Base-by-base conservation (phyloP, 2,329 filamentous ascomycete genomes). In the Penicillium aurantiogriseum region DNA sequence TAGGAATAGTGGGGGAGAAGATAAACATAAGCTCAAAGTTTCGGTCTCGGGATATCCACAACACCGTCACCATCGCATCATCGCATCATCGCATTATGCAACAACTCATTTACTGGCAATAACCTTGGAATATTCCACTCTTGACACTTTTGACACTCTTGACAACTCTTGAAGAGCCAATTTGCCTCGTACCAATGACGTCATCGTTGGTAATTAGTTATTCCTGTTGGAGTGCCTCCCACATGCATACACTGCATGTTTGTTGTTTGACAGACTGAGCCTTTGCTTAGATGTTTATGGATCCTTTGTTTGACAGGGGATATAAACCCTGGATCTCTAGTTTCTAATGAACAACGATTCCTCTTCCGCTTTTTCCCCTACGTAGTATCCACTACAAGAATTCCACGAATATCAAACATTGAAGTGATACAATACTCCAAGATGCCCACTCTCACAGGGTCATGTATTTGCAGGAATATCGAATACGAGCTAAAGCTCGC, bases 381-480 rank as follows among this genome's bases (percentile, higher is more conserved):
- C n/a, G n/a, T n/a, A n/a, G n/a, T n/a, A n/a, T n/a, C n/a, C n/a
- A n/a, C n/a, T n/a, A n/a, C n/a, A n/a, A n/a, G n/a, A n/a, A n/a
- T n/a, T n/a, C 5, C 5, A 23, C 47, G 7, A 40, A 15, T 21
- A 17, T 21, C 47, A 21, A 11, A 19, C 17, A 38, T 10, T 38
- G 17, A 38, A 48, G 5, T 19, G 17, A 45, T 11, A 10, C n/a
- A 19, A 7, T 19, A 29, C 15, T 47, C 38, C 21, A 62, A 43
- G 21, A 74, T 74, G 71, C 67, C 66, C 5, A 58, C 47, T 3
- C 71, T 72, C 39, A 71, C 71, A 1, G 77, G 78, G 21, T 75
- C 73, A 39, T 84, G 81, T 69, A 80, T 77, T 66, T 84, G 82
- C 65, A 70, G 73, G 55, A 71, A 71, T 9, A 73, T 84, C 54